A percentile compares a stretch with the other conserved stretches of the same genome.
phyloP scores from a whole-genome alignment of 805 yeast species.

The Blastobotrys attinorum region DNA sequence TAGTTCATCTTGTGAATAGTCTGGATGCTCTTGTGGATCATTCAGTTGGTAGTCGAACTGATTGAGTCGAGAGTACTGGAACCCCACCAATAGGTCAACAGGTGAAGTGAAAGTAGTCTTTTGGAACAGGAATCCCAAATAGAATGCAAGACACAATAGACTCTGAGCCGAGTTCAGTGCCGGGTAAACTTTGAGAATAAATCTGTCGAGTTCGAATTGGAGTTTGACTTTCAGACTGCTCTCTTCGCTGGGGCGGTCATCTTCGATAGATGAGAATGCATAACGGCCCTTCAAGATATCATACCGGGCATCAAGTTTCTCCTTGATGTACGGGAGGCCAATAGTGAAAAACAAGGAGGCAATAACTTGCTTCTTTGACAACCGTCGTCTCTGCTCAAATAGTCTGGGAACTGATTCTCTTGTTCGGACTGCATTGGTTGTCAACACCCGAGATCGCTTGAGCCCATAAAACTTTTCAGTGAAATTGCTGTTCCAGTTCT shows the following conservation, averaged over 20 bases:
- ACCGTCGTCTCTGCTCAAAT: constrained; percentile 44
- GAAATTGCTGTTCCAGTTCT: constrained; percentile 73
- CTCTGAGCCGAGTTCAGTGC: constrained; percentile 39
- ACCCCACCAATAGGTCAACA: constrained; percentile 50
- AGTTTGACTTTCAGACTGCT: constrained; percentile 15
- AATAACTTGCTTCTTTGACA: constrained; percentile 45
- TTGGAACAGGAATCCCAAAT: constrained; percentile 62
- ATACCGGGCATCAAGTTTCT: constrained; percentile 56
- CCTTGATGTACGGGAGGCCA: constrained; percentile 59
- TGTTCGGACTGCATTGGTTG: constrained; percentile 21
- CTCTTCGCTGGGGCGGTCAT: constrained; percentile 19
- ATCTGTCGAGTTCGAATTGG: constrained; percentile 21
- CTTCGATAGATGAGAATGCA: constrained; percentile 39
- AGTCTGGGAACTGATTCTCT: constrained; percentile 26
- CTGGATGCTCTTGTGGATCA: constrained; percentile 4
- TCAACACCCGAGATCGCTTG: constrained; percentile 44
- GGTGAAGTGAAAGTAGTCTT: constrained; percentile 54
- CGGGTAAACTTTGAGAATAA: constrained; percentile 59
- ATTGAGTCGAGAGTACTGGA: constrained; percentile 57
- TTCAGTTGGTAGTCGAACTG: constrained; percentile 20
- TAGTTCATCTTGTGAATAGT: not conserved
- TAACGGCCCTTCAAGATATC: constrained; percentile 56
- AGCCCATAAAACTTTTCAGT: constrained; percentile 91
- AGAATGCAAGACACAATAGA: constrained; percentile 45
- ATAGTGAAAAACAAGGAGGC: constrained; percentile 48